Evolutionary conservation across 768 basidiomycete genomes (phyloP).

Genomic region (Mycena filopes): DNA sequence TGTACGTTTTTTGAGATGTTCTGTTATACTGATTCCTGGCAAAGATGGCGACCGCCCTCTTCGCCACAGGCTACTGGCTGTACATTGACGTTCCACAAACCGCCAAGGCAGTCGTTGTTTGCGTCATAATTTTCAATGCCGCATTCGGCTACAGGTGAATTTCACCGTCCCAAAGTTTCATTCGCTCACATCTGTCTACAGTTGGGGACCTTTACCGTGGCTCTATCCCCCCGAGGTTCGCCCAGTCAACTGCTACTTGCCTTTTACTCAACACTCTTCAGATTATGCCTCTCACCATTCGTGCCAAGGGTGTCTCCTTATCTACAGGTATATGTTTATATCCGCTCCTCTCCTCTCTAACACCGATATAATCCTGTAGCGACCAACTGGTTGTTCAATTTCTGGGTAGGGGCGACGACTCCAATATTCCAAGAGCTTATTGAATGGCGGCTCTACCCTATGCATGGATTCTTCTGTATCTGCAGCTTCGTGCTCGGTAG

Average conservation of each 20-base stretch:
- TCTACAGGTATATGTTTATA: slow-evolving; percentile 82
- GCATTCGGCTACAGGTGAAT: slow-evolving; percentile 87
- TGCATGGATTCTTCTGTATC: slow-evolving; percentile 94
- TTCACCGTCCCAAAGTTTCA: neutral
- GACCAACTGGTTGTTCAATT: slow-evolving; percentile 71
- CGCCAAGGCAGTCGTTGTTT: slow-evolving; percentile 86
- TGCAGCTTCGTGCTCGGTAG: slow-evolving; percentile 85
- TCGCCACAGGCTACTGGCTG: slow-evolving; percentile 93
- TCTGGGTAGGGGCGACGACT: slow-evolving; percentile 88
- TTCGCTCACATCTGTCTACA: slow-evolving; percentile 35
- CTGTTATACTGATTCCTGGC: neutral
- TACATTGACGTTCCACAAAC: slow-evolving; percentile 88
- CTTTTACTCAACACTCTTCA: slow-evolving; percentile 39
- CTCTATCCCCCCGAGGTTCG: slow-evolving; percentile 86
- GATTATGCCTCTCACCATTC: slow-evolving; percentile 91
- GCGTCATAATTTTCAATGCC: slow-evolving; percentile 93
- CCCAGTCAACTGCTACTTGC: slow-evolving; percentile 6
- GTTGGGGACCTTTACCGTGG: slow-evolving; percentile 93
- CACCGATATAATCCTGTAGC: slow-evolving; percentile 10
- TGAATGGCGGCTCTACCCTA: slow-evolving; percentile 91
- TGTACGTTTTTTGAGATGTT: slow-evolving; percentile 36
- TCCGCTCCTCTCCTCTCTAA: neutral
- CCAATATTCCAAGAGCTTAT: slow-evolving; percentile 90
- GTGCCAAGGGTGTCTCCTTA: slow-evolving; percentile 95
- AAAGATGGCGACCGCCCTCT: slow-evolving; percentile 85